Conservation (phyloP, 768 basidiomycete genomes). For the Pisolithus marmoratus region DNA sequence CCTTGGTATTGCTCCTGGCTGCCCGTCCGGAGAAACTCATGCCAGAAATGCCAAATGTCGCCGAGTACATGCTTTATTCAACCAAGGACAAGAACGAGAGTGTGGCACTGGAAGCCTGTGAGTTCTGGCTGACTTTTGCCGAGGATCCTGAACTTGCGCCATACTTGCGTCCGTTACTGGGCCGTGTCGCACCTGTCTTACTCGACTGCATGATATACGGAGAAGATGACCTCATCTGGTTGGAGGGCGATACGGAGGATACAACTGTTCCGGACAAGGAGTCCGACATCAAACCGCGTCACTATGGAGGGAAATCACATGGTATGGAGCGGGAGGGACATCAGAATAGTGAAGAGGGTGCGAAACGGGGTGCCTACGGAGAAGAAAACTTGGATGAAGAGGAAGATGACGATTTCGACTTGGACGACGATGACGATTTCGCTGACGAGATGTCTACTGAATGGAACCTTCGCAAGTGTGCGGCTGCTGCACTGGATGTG, state of each 20-base stretch:
- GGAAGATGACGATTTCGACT: constrained; percentile 83
- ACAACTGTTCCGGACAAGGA: constrained; percentile 90
- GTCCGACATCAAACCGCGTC: constrained; percentile 92
- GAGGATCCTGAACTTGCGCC: constrained; percentile 86
- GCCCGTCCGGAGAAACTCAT: constrained; percentile 94
- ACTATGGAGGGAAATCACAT: constrained; percentile 83
- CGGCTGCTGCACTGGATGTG: constrained; percentile 95
- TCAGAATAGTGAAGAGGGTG: constrained; percentile 32
- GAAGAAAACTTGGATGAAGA: constrained; percentile 81
- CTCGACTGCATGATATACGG: constrained; percentile 97
- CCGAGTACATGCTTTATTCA: constrained; percentile 98
- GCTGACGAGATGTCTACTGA: constrained; percentile 97
- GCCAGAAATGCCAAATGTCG: constrained; percentile 92
- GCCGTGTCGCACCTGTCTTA: constrained; percentile 91
- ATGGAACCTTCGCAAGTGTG: constrained; percentile 98
- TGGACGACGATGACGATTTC: constrained; percentile 80
- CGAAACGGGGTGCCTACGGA: constrained; percentile 61
- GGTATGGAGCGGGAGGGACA: constrained; percentile 67
- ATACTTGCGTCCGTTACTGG: constrained; percentile 80
- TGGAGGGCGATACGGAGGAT: constrained; percentile 89
- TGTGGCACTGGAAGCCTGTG: constrained; percentile 96
- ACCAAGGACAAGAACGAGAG: constrained; percentile 97
- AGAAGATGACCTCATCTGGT: constrained; percentile 91
- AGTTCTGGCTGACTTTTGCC: constrained; percentile 99
- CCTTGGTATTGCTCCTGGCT: constrained; percentile 87